Evolutionary conservation across 352 stramenopile species (phyloP), one percentile per base, ranked within the genome.

Genomic region (Globisporangium echinulatum): DNA sequence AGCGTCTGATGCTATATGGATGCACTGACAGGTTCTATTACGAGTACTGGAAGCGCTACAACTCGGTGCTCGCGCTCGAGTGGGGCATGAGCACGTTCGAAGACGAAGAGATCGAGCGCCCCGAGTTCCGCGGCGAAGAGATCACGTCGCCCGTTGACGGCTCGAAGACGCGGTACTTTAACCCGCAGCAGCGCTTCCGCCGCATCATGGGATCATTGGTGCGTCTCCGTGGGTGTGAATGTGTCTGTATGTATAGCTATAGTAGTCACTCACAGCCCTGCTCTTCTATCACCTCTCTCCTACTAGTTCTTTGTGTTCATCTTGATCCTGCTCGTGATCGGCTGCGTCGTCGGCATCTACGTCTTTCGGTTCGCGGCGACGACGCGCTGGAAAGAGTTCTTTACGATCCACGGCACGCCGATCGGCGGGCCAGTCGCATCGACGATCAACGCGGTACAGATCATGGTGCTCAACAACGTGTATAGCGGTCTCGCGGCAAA

Each of bases 1-100:
- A 1, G 1, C 25, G 51, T 14, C 11, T 52, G 19, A 38, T 9
- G 19, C 6, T 8, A 10, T 39, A 13, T 13, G 8, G 25, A 11
- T 8, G 19, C 6, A 3, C 25, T 13, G 17, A 14, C 56, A 82
- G 74, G 17, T 79, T 88, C 38, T 92, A 92, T 66, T 88, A 88
- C 56, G 81, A 92, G 43, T 90, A 85, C 59, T 92, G 81, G 83
- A 91, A 92, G 67, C 79, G 83, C 7, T 84, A 79, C 64, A 90
- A 92, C 64, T 80, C 81, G 4, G 70, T 73, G 17, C 56, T 89
- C 17, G 76, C 77, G 33, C 70, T 91, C 25, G 77, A 91, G 62
- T 92, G 82, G 80, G 82, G 82, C 15, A 89, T 88, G 82, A 66
- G 68, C 7, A 83, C 49, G 0, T 90, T 92, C 43, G 79, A 90